A percentile compares a stretch with the other conserved stretches of the same genome.
Conservation (phyloP, 2,329 filamentous ascomycete species). For the Fusarium temperatum region DNA sequence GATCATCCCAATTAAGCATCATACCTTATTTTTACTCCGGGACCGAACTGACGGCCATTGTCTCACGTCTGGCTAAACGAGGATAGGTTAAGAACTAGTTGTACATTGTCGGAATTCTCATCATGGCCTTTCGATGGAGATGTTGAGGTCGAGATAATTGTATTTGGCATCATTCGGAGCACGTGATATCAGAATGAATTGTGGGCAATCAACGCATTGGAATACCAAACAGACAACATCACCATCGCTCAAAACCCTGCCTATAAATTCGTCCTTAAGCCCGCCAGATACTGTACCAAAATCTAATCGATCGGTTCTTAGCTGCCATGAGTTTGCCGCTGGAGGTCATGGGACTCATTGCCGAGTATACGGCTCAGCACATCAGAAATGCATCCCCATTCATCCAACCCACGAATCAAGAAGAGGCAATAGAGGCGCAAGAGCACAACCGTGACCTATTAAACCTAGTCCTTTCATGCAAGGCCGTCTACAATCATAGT, state of each 20-base stretch:
- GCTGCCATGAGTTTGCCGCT: not conserved
- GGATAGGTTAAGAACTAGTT: not conserved
- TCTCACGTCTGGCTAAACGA: not conserved
- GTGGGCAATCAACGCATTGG: not conserved
- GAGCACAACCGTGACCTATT: not conserved
- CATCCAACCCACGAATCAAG: not conserved
- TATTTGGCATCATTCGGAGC: not conserved
- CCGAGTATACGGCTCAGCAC: not conserved
- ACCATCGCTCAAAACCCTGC: not conserved
- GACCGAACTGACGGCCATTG: not conserved
- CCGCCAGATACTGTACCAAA: not conserved
- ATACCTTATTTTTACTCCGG: not conserved
- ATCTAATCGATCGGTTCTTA: not conserved
- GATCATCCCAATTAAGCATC: constrained; percentile 22
- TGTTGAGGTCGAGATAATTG: not conserved
- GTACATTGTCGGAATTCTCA: not conserved
- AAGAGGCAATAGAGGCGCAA: not conserved
- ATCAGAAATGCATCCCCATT: constrained; percentile 1
- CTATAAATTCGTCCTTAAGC: not conserved
- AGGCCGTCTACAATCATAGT: not conserved
- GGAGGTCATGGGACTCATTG: constrained; percentile 8
- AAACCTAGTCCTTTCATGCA: not conserved
- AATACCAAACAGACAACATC: not conserved
- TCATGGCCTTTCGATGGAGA: not conserved
- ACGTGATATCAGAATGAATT: not conserved